Base-by-base conservation (phyloP, 2,329 filamentous ascomycete species). In the Aspergillus tubingensis region DNA sequence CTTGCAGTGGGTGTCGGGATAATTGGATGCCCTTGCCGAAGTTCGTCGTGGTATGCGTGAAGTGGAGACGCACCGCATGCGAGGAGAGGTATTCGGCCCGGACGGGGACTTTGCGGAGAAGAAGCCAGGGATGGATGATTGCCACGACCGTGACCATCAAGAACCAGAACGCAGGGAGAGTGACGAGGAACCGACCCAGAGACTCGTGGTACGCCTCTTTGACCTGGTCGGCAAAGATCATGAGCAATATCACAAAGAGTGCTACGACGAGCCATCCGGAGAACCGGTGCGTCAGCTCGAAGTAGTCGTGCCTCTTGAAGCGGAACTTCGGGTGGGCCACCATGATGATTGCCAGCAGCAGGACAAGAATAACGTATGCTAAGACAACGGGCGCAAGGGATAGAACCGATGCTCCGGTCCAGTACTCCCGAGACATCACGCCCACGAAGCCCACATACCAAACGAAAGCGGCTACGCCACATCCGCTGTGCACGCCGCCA, bases 261-360 rank as follows among this genome's bases (percentile, higher is more conserved):
- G 76, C 79, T 5, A 92, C 79, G 8, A 85, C 80, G 10, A 82
- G 80, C 90, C 90, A 92, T n/a, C 89, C 90, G 5, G 83, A 83
- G 72, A 90, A 92, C 51, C 90, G 87, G 75, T 92, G 90, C 50
- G 84, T 83, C 51, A 85, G 76, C 76, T 92, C 90, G 70, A 91
- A 92, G 59, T 82, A 74, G 74, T 92, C 84, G 77, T 92, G 90
- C 63, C 82, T 80, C 50, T 80, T 82, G 65, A 81, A 79, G 21
- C 90, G 86, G 65, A 92, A 80, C 8, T 74, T 72, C 3, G 90
- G 90, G 71, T 88, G 83, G 2, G 90, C 87, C 54, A 86, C 84
- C 50, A 79, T 76, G 54, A 90, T 80, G 68, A 92, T 88, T 41
- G 78, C 69, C 58, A 85, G 68, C 65, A 90, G 80, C 54, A 91